phyloP scores from a whole-genome alignment of 495 filamentous ascomycete species.

The Massariosphaeria phaeospora region DNA sequence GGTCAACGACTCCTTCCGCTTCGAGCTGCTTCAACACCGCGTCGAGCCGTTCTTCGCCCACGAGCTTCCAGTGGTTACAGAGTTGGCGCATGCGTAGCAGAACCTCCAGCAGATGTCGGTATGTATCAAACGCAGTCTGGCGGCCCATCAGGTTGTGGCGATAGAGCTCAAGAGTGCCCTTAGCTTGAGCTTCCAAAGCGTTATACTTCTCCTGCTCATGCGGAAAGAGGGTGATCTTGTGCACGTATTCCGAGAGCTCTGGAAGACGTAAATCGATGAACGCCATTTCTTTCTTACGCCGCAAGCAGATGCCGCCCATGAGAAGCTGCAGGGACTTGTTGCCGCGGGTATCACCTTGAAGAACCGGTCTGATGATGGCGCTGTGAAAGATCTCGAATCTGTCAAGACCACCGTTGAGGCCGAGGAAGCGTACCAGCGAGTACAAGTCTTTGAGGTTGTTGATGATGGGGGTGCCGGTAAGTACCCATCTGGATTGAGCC shows the following conservation, averaged over 20 bases:
- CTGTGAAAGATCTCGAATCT: conserved; percentile 69
- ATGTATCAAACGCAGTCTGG: conserved; percentile 44
- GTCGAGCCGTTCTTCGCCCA: conserved; percentile 62
- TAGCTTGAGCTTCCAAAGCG: conserved; percentile 68
- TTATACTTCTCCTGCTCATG: conserved; percentile 80
- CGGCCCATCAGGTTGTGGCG: conserved; percentile 44
- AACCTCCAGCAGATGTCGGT: conserved; percentile 71
- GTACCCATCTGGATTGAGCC: conserved; percentile 72
- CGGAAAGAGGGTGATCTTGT: conserved; percentile 66
- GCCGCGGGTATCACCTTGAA: conserved; percentile 52
- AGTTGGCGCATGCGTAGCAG: conserved; percentile 80
- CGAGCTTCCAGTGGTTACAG: conserved; percentile 84
- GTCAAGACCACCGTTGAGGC: conserved; percentile 72
- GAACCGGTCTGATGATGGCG: conserved; percentile 67
- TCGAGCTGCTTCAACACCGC: conserved; percentile 65
- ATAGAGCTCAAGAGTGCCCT: conserved; percentile 62
- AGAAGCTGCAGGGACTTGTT: conserved; percentile 66
- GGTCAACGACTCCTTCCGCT: conserved; percentile 57
- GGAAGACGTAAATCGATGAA: conserved; percentile 83
- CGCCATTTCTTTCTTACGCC: conserved; percentile 82
- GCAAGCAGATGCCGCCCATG: conserved; percentile 76
- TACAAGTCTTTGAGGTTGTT: conserved; percentile 81
- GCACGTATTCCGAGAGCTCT: conserved; percentile 71
- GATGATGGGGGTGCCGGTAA: conserved; percentile 54
- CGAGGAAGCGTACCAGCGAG: conserved; percentile 73